Evolutionary conservation across 2,329 filamentous ascomycete species (phyloP).

Genomic region (Ophiocordyceps camponoti-rufipedis): DNA sequence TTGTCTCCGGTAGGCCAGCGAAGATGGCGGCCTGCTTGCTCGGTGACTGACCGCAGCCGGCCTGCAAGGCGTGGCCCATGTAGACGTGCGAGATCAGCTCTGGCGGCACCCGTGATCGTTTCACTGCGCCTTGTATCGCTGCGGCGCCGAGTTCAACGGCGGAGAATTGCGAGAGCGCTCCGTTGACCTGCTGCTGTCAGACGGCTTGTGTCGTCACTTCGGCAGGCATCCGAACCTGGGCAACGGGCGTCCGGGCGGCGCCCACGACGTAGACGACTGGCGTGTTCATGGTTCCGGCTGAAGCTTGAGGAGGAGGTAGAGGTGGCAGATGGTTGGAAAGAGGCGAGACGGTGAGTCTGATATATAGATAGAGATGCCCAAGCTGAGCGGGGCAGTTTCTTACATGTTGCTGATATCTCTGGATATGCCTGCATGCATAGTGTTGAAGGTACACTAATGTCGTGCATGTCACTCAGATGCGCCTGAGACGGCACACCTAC

Average conservation of each 20-base stretch:
- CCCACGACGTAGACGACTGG: background rate
- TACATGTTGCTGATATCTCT: no score
- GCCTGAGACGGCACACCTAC: no score
- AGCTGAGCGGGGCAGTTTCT: no score
- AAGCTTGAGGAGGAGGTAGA: no score
- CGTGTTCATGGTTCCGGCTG: background rate
- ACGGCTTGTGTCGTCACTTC: background rate
- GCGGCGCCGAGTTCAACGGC: constrained; percentile 78
- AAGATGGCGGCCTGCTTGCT: constrained; percentile 82
- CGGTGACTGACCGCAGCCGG: constrained; percentile 69
- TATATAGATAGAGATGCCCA: no score
- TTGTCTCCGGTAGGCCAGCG: constrained; percentile 57
- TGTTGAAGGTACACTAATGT: no score
- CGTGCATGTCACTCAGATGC: no score
- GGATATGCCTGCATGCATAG: no score
- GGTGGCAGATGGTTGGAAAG: background rate
- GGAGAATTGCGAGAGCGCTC: constrained; percentile 63
- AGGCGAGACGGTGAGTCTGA: background rate
- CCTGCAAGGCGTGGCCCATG: constrained; percentile 91
- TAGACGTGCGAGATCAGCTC: constrained; percentile 82
- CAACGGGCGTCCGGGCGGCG: background rate
- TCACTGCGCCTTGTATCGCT: constrained; percentile 79
- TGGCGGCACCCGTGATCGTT: constrained; percentile 67
- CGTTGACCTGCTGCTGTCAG: constrained; percentile 58
- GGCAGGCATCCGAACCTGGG: background rate